Conservation (phyloP, 495 filamentous ascomycete species). For the Daldinia concentrica region DNA sequence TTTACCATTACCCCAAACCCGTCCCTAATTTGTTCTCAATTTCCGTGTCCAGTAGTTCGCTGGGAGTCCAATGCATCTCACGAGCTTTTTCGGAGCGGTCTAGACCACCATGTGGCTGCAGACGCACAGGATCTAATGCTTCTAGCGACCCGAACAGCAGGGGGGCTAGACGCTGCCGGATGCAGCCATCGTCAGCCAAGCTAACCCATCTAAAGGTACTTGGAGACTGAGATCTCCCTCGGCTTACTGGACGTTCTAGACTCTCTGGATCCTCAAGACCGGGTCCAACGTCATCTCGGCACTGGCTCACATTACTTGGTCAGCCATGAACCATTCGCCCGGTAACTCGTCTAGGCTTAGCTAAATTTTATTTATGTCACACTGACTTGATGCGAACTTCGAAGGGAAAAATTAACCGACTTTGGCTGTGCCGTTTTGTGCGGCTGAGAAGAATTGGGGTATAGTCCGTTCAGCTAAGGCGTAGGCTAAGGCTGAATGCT, state of each 20-base stretch:
- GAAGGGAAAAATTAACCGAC: slow-evolving; percentile 12
- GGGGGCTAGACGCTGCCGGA: slow-evolving; percentile 21
- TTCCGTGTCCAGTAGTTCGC: slow-evolving; percentile 27
- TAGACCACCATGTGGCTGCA: slow-evolving; percentile 40
- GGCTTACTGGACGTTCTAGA: slow-evolving; percentile 37
- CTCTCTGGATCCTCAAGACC: slow-evolving; percentile 14
- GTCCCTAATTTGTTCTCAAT: slow-evolving; percentile 19
- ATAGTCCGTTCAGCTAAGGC: slow-evolving; percentile 11
- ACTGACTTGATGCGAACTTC: neutral
- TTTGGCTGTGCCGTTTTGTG: slow-evolving; percentile 2
- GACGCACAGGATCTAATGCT: slow-evolving; percentile 12
- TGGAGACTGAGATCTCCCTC: slow-evolving; percentile 16
- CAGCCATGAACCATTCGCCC: slow-evolving; percentile 13
- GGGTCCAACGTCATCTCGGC: slow-evolving; percentile 27
- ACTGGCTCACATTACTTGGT: slow-evolving; percentile 22
- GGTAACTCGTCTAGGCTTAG: slow-evolving; percentile 17
- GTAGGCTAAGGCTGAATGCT: slow-evolving; percentile 1
- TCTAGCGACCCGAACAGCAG: slow-evolving; percentile 7
- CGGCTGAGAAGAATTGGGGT: slow-evolving; percentile 20
- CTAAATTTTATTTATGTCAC: slow-evolving; percentile 2
- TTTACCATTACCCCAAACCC: slow-evolving; percentile 31
- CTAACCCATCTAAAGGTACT: slow-evolving; percentile 15
- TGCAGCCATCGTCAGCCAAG: slow-evolving; percentile 37
- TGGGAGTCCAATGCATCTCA: slow-evolving; percentile 40
- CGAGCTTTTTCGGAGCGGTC: slow-evolving; percentile 37